A percentile compares a stretch with the other conserved stretches of the same genome.
These are phyloP conservation scores for Leptomonas pyrrhocoris DNA, from an alignment of 208 protist species.

Conservation along the genomic window DNA sequence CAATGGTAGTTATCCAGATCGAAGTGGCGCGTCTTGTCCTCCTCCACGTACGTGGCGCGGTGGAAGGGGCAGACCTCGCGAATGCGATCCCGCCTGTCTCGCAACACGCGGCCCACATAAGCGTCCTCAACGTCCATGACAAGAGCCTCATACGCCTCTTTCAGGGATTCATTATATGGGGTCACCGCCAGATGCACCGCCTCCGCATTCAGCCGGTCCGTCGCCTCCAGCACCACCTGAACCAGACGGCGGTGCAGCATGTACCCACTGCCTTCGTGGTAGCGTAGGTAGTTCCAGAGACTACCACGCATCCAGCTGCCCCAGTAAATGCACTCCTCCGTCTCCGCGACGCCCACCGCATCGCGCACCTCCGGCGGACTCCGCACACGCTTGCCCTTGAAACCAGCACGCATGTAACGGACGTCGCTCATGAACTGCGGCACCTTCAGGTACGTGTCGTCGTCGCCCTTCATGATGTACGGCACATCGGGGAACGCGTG, in stretches of 20 bases:
- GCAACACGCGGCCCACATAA: constrained; percentile 6
- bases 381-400: not conserved
- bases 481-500: too few species aligned
- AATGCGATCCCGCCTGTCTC: not conserved
- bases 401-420: constrained; percentile 8
- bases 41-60: not conserved
- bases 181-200: not conserved
- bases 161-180: not conserved
- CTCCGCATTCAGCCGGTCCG: not conserved
- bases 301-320: not conserved
- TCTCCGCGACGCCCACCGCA: not conserved
- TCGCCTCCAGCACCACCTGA: not conserved
- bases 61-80: not conserved
- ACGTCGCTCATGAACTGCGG: too few species aligned
- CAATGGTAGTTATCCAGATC: not conserved
- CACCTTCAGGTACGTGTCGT: too few species aligned
- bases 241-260: not conserved
- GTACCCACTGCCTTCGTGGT: not conserved
- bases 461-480: too few species aligned
- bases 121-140: constrained; percentile 8
- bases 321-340: constrained; percentile 14
- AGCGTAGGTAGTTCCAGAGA: not conserved
- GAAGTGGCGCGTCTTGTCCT: constrained; percentile 1
- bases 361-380: not conserved
- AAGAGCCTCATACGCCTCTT: not conserved